These are phyloP conservation scores for Phytophthora fragariaefolia DNA, from an alignment of 352 stramenopile genomes.

Conservation along the genomic window DNA sequence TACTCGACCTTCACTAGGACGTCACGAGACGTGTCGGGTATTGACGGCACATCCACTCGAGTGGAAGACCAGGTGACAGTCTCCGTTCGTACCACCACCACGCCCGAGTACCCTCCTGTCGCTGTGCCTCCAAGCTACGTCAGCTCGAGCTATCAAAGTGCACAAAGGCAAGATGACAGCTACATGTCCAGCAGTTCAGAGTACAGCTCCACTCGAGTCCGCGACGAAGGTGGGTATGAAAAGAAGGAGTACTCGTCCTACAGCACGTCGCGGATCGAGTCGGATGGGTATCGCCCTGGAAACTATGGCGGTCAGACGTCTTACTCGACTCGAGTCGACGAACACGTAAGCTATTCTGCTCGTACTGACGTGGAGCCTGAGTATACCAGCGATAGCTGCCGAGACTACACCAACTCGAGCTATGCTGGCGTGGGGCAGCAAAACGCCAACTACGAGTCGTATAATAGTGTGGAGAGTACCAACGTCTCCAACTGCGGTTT, in stretches of 20 bases:
- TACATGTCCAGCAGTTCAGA: neutral
- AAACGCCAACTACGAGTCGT: neutral
- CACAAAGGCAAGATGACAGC: neutral
- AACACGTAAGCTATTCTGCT: no score
- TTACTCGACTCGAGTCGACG: neutral
- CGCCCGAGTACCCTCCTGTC: neutral
- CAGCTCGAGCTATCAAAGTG: slow-evolving; percentile 7
- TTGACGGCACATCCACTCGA: neutral
- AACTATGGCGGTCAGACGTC: no score
- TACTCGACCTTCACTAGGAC: neutral
- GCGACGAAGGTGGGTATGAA: no score
- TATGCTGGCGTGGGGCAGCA: no score
- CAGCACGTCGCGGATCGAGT: no score
- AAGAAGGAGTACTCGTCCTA: no score
- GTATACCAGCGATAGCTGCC: no score
- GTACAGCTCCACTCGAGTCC: neutral
- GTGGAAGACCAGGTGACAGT: neutral
- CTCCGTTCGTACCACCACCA: neutral
- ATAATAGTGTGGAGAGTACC: neutral
- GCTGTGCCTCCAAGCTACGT: neutral
- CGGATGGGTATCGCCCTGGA: no score
- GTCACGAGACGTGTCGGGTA: neutral
- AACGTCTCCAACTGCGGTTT: neutral
- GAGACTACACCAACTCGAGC: no score
- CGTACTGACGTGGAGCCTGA: no score